Evolutionary conservation across 345 rosid genomes (phyloP), one percentile per base, ranked within the genome.

Genomic region (Sonneratia caseolaris): DNA sequence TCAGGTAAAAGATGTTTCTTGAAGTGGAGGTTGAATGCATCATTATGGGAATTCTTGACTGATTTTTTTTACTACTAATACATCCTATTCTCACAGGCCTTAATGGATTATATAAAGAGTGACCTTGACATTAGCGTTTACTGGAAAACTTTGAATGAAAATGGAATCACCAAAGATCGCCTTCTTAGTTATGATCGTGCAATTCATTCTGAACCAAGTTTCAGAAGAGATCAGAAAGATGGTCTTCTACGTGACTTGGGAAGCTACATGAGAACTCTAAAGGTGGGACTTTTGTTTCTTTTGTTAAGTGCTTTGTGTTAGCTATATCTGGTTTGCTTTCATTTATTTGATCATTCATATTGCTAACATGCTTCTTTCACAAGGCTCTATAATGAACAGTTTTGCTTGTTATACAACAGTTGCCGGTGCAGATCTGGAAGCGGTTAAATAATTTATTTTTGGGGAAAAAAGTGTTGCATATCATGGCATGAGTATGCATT

Each of bases 111-210:
- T 75, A 67, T 92, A 68, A 86, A 80, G 76, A 84, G 81, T 81
- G 99, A 89, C 78, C 86, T 88, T 73, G 96, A 95, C 79, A 76
- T 92, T 62, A 79, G 85, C 78, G 85, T 89, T 55, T 95, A 95
- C 82, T 95, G 99, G 99, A 95, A 89, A 86, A 92, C 96, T 64
- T 87, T 95, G 89, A 90, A 86, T 53, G 93, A 92, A 27, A 95
- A 90, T 82, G 98, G 98, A 79, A 90, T 95, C 71, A 92, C 91
- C 51, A 92, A 90, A 83, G 91, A 92, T 71, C 89, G 91, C 71
- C 96, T 95, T 82, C 80, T 92, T 75, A 90, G 97, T 83, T 95
- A 95, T 84, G 99, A 95, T 78, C 99, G 97, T 68, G 98, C 81
- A 51, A 95, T 95, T 77, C 98, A 83, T 81, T 79, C 86, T 70